A percentile compares a stretch with the other conserved stretches of the same genome.
Evolutionary conservation across 371 early-diverging fungal genomes (phyloP).

Genomic region (Amoeboradix gromovi): DNA sequence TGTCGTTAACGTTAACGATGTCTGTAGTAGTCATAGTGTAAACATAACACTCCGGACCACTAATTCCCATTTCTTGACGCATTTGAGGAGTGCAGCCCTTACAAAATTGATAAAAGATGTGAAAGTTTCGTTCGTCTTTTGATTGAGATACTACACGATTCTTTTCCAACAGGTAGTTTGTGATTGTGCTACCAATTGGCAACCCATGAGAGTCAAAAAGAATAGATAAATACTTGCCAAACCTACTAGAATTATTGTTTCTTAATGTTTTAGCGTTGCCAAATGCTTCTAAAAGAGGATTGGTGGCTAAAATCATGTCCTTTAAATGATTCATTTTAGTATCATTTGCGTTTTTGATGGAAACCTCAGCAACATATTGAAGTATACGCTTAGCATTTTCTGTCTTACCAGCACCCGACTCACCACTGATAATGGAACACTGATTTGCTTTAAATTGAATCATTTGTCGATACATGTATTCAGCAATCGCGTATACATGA

Average conservation of each 20-base stretch:
- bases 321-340: constrained; percentile 20
- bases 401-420: constrained; percentile 77
- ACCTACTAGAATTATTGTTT: constrained; percentile 95
- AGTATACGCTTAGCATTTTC: constrained; percentile 30
- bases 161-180: constrained; percentile 93
- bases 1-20: constrained; percentile 50
- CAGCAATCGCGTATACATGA: constrained; percentile 22
- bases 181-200: constrained; percentile 87
- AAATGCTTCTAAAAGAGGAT: constrained; percentile 91
- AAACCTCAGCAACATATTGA: constrained; percentile 75
- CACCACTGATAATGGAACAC: constrained; percentile 85
- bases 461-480: constrained; percentile 47
- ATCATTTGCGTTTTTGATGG: constrained; percentile 75
- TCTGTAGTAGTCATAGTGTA: constrained; percentile 37
- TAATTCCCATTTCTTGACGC: constrained; percentile 40
- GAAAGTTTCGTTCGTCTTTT: constrained; percentile 82
- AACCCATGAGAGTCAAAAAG: constrained; percentile 69
- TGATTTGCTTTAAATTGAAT: constrained; percentile 86
- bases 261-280: constrained; percentile 96
- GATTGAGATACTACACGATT: constrained; percentile 86
- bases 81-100: constrained; percentile 32
- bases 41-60: constrained; percentile 53
- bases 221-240: constrained; percentile 91
- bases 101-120: constrained; percentile 65
- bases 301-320: constrained; percentile 17